Conservation (phyloP, 768 basidiomycete genomes). For the Saitozyma sp. region DNA sequence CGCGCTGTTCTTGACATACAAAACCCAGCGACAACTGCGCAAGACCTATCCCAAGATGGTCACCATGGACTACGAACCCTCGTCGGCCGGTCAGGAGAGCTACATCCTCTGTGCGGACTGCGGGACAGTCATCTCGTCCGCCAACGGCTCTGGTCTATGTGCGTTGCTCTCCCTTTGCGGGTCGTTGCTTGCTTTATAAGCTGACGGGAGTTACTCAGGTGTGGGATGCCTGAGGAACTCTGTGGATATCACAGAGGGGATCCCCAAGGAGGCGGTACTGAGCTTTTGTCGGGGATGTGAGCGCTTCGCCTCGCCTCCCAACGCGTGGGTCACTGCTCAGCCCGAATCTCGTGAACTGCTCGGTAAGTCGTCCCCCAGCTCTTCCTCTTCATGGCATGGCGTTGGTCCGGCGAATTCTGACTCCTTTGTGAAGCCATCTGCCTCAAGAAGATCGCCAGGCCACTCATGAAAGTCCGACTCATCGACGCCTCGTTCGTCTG, state of each 20-base stretch:
- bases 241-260: slow-evolving; percentile 96
- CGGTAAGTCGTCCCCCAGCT: slow-evolving; percentile 31
- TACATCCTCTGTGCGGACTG: slow-evolving; percentile 53
- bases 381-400: not conserved
- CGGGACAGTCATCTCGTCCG: slow-evolving; percentile 48
- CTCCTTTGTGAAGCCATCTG: slow-evolving; percentile 65
- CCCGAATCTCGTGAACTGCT: slow-evolving; percentile 92
- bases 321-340: slow-evolving; percentile 77
- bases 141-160: slow-evolving; percentile 50
- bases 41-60: slow-evolving; percentile 26
- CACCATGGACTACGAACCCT: slow-evolving; percentile 49
- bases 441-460: slow-evolving; percentile 71
- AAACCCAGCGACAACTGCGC: no score
- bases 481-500: slow-evolving; percentile 99
- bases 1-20: no score
- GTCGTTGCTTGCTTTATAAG: slow-evolving; percentile 2
- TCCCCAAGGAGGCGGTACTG: slow-evolving; percentile 81
- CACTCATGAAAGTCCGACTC: slow-evolving; percentile 82
- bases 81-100: slow-evolving; percentile 41
- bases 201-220: slow-evolving; percentile 25
- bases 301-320: slow-evolving; percentile 87
- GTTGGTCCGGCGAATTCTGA: not conserved
- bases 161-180: slow-evolving; percentile 14
- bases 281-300: slow-evolving; percentile 93
- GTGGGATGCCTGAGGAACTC: slow-evolving; percentile 57